phyloP scores from a whole-genome alignment of 805 yeast species.

The Teunomyces funiuensis region DNA sequence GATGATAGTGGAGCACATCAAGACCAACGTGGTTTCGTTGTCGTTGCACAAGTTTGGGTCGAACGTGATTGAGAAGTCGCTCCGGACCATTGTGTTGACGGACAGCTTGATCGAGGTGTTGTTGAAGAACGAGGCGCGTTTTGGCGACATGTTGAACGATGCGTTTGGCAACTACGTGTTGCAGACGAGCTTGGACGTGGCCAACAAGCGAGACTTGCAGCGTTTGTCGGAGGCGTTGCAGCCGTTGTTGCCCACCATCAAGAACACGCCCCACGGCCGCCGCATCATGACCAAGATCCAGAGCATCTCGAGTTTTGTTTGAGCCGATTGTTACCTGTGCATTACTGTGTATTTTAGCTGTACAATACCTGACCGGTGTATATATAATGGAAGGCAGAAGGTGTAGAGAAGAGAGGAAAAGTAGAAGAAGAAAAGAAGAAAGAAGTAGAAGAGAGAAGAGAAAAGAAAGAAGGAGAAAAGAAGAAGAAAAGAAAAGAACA shows the following conservation, averaged over 20 bases:
- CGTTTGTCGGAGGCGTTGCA: slow-evolving; percentile 58
- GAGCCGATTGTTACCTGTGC: neutral
- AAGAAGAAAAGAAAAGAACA: too few species aligned
- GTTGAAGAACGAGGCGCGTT: slow-evolving; percentile 32
- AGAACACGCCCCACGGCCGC: slow-evolving; percentile 95
- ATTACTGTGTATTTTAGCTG: slow-evolving; percentile 2
- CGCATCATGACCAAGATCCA: slow-evolving; percentile 74
- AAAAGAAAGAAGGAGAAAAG: too few species aligned
- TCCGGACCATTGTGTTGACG: slow-evolving; percentile 48
- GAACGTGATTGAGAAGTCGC: slow-evolving; percentile 46
- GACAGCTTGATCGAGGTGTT: slow-evolving; percentile 45
- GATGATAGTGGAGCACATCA: slow-evolving; percentile 36
- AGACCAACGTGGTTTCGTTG: slow-evolving; percentile 39
- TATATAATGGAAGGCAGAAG: neutral
- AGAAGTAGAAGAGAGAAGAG: too few species aligned
- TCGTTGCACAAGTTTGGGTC: slow-evolving; percentile 60
- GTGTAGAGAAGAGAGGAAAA: neutral
- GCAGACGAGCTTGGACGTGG: slow-evolving; percentile 60
- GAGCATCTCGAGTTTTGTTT: slow-evolving; percentile 6
- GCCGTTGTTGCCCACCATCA: slow-evolving; percentile 75
- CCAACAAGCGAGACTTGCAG: slow-evolving; percentile 50
- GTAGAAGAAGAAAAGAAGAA: too few species aligned
- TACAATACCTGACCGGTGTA: slow-evolving; percentile 4
- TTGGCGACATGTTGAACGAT: slow-evolving; percentile 50
- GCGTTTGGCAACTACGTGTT: slow-evolving; percentile 61